Evolutionary conservation across 176 grass and related monocot species (phyloP), one percentile per base, ranked within the genome.

Genomic region (Ananas comosus): DNA sequence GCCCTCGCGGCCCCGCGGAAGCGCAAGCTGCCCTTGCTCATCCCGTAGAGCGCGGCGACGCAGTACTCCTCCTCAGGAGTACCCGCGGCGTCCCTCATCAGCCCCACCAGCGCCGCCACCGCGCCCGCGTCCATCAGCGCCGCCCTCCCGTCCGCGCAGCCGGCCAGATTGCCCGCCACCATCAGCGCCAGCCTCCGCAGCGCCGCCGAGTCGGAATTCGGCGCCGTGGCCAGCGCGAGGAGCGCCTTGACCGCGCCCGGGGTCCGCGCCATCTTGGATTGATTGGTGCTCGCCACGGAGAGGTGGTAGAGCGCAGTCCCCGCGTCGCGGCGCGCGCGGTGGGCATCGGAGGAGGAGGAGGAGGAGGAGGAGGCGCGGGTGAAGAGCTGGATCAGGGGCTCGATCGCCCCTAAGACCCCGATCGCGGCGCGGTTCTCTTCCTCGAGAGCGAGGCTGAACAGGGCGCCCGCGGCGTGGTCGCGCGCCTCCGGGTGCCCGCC

Each of bases 351-450:
- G 0, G 74, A 27, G 25, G 25, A 27, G 25, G 25, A 27, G 25
- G 22, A 23, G 49, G n/a, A n/a, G n/a, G n/a, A n/a, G 6, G 33
- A 0, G 29, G 29, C 33, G 6, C 83, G 79, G 49, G 72, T 73
- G 48, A 97, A 78, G 11, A 97, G 79, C 48, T 92, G 78, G 53
- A 97, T 79, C 0, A 97, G 76, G 0, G 93, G 89, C 0, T 89
- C 69, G 59, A 97, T 88, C 4, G 84, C 93, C 48, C 93, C 88
- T 0, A 97, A 78, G 18, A 92, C 93, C 13, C 89, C 93, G 74
- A 97, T 97, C 25, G 89, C 83, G 14, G 93, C 89, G 52, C 93
- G 89, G 74, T 97, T 97, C 49, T 92, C 93, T 64, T 88, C 93
- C 63, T 75, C 61, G 49, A 92, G 80, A 0, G 93, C 83, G 0